Base-by-base conservation (phyloP, 306 rosid genomes). In the Cucurbita maxima region DNA sequence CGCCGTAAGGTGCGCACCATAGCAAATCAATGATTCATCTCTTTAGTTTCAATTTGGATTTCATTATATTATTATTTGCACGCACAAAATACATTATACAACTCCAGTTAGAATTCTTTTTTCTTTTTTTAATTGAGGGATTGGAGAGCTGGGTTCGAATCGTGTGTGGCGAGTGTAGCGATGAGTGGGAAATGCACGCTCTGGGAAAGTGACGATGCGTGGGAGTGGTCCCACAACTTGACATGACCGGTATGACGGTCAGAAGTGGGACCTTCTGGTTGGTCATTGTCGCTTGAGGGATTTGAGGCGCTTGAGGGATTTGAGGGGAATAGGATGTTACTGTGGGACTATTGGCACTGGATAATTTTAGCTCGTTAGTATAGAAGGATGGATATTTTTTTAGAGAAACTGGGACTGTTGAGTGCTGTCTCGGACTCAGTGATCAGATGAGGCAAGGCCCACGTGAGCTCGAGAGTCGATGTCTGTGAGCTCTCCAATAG, bases 1-100 rank as follows among this genome's bases (percentile, higher is more conserved):
- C 72, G 88, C 94, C 71, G 96, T 88, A 81, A 90, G 96, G 96
- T 88, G 79, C 88, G 83, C 63, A 79, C 83, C 22, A 36, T 76
- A 73, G 66, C 83, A 22, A 73, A 34, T 37, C n/a, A 63, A 61
- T 37, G 47, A 18, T 18, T 48, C 52, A 18, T 70, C 60, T 74
- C 50, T 18, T 13, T 13, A 56, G 36, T 36, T 57, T 47, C 55
- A 10, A 2, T 43, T 38, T n/a, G 67, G 18, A 14, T 37, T 25
- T 8, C 66, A 40, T 34, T 4, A 25, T 58, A 58, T 58, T 62
- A 43, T 64, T 41, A 64, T 61, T 61, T 61, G 68, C 47, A 61
- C 68, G 20, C 68, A 61, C 47, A 37, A 61, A 61, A 8, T 61
- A 60, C 67, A 57, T 57, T 22, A 57, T 57, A 22, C 62, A 57